Percentiles rank a stretch among this genome's conserved stretches.
Evolutionary conservation across 371 early-diverging fungal genomes (phyloP).

Genomic region (Apophysomyces variabilis): DNA sequence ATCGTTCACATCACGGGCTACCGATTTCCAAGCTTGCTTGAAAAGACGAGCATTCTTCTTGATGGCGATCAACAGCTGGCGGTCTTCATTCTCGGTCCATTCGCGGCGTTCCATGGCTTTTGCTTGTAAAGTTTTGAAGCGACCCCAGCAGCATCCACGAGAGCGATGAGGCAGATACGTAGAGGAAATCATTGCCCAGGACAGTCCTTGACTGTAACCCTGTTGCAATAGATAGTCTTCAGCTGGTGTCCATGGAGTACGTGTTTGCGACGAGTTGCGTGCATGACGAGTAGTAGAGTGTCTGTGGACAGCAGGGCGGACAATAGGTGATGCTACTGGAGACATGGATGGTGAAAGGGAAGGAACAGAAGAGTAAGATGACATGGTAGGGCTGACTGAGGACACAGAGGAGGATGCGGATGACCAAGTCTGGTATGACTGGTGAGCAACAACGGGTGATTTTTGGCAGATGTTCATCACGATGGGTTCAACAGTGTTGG

Average conservation of each 20-base stretch:
- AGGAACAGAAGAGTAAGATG: slow-evolving; percentile 23
- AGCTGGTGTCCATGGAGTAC: slow-evolving; percentile 44
- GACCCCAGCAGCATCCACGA: slow-evolving; percentile 51
- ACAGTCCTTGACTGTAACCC: slow-evolving; percentile 47
- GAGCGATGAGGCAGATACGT: slow-evolving; percentile 50
- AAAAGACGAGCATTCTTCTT: slow-evolving; percentile 42
- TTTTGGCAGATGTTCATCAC: neutral
- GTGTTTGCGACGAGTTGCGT: slow-evolving; percentile 31
- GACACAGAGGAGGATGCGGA: slow-evolving; percentile 24
- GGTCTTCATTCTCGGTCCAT: slow-evolving; percentile 39
- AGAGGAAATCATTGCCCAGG: slow-evolving; percentile 51
- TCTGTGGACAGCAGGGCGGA: neutral
- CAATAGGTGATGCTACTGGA: slow-evolving; percentile 28
- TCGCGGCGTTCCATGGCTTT: slow-evolving; percentile 33
- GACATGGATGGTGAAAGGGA: slow-evolving; percentile 17
- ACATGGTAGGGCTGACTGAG: slow-evolving; percentile 3
- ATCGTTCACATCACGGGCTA: slow-evolving; percentile 35
- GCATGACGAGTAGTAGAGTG: slow-evolving; percentile 16
- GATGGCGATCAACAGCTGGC: slow-evolving; percentile 29
- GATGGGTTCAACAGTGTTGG: neutral
- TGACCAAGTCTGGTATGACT: slow-evolving; percentile 17
- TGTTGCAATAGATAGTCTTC: slow-evolving; percentile 44
- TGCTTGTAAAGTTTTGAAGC: slow-evolving; percentile 45
- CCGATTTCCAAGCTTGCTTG: slow-evolving; percentile 51
- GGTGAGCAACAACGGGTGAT: slow-evolving; percentile 19